Conservation (phyloP, 257 asterid species). For the Primulina huaijiensis region DNA sequence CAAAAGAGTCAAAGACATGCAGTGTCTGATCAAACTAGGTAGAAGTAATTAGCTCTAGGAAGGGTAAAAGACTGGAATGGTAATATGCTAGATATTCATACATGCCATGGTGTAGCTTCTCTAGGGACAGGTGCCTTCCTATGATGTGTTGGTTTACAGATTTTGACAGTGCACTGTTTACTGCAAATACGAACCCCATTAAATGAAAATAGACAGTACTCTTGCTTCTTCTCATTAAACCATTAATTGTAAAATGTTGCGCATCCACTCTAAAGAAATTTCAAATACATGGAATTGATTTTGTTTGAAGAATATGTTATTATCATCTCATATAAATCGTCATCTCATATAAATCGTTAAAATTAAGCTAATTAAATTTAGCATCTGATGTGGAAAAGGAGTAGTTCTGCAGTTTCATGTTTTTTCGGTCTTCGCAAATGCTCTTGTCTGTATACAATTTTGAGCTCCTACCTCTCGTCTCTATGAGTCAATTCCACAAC, state of each 20-base stretch:
- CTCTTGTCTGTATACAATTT: background rate
- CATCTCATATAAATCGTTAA: background rate
- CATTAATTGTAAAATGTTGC: slow-evolving; percentile 1
- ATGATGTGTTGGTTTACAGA: no score
- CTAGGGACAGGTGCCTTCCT: background rate
- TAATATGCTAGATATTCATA: slow-evolving; percentile 6
- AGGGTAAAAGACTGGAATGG: slow-evolving; percentile 11
- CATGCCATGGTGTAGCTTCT: no score
- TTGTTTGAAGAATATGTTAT: background rate
- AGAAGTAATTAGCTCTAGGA: slow-evolving; percentile 1
- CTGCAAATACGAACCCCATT: background rate
- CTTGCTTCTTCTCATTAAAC: slow-evolving; percentile 10
- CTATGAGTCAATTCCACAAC: background rate
- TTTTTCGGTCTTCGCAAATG: slow-evolving; percentile 7
- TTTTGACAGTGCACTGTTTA: background rate
- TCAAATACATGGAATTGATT: background rate
- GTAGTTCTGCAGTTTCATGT: background rate
- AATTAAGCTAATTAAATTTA: background rate
- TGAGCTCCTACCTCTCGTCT: background rate
- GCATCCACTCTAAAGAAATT: background rate
- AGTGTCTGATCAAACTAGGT: slow-evolving; percentile 5
- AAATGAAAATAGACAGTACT: background rate
- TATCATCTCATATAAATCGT: background rate
- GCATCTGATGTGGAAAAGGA: background rate
- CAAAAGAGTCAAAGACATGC: background rate